These are phyloP conservation scores for Pichia manshurica DNA, from an alignment of 805 yeast genomes.

Conservation along the genomic window DNA sequence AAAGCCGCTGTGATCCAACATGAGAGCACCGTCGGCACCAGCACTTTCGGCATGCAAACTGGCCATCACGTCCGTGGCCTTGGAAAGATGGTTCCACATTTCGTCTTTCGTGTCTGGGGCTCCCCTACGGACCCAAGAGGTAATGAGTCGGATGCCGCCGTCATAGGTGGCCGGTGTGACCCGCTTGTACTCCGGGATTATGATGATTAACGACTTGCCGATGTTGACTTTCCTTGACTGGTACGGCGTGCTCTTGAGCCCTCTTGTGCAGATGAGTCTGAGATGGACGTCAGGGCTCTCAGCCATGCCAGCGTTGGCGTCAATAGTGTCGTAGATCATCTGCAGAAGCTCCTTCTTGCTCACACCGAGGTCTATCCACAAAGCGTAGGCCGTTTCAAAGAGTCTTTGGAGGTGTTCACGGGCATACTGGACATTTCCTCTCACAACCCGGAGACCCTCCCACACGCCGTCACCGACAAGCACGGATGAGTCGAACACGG, in stretches of 20 bases:
- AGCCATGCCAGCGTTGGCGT: slow-evolving; percentile 5
- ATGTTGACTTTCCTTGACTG: slow-evolving; percentile 6
- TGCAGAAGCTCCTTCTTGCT: slow-evolving; percentile 1
- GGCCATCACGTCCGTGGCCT: slow-evolving; percentile 6
- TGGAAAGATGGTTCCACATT: slow-evolving; percentile 9
- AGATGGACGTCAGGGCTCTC: slow-evolving; percentile 3
- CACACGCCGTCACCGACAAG: slow-evolving; percentile 7
- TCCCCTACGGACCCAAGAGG: slow-evolving; percentile 9
- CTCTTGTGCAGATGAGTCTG: slow-evolving; percentile 6
- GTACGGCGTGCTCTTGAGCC: slow-evolving; percentile 7
- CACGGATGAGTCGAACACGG: slow-evolving; percentile 7
- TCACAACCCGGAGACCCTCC: slow-evolving; percentile 2
- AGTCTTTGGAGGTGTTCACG: slow-evolving; percentile 5
- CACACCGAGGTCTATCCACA: slow-evolving; percentile 6
- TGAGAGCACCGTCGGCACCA: slow-evolving; percentile 8
- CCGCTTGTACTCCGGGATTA: slow-evolving; percentile 7
- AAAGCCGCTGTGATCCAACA: slow-evolving; percentile 4
- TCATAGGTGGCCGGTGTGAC: not conserved
- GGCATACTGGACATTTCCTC: slow-evolving; percentile 4
- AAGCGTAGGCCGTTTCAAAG: slow-evolving; percentile 4
- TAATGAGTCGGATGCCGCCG: slow-evolving; percentile 1
- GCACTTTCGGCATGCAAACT: slow-evolving; percentile 1
- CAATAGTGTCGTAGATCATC: slow-evolving; percentile 6
- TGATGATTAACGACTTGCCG: slow-evolving; percentile 4
- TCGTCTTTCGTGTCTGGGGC: slow-evolving; percentile 7